Percentiles rank a stretch among this genome's conserved stretches.
Evolutionary conservation across 1,284 basidiomycete genomes (phyloP).

Genomic region (Paramarasmius palmivorus): DNA sequence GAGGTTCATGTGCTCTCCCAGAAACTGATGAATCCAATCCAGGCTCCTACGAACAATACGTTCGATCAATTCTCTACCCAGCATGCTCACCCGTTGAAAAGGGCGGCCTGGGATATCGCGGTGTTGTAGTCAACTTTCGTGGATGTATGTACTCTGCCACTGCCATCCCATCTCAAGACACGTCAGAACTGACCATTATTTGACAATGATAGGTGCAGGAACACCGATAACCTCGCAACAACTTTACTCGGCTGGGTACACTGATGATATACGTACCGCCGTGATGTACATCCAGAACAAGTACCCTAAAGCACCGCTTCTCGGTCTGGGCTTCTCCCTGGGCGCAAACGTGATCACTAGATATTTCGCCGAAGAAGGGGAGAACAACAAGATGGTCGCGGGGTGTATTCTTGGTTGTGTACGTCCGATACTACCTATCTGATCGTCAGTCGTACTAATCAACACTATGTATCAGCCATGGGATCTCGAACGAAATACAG

Average conservation of each 20-base stretch:
- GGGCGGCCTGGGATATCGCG: conserved; percentile 86
- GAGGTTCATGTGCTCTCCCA: background rate
- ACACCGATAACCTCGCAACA: conserved; percentile 80
- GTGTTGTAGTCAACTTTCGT: conserved; percentile 88
- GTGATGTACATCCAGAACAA: conserved; percentile 73
- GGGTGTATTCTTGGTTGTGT: conserved; percentile 84
- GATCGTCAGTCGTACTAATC: conserved; percentile 10
- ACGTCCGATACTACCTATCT: conserved; percentile 26
- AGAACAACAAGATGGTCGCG: conserved; percentile 71
- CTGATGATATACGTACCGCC: conserved; percentile 84
- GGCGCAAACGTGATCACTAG: conserved; percentile 93
- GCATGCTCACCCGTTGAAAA: conserved; percentile 66
- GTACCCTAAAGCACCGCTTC: conserved; percentile 81
- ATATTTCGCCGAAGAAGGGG: conserved; percentile 87
- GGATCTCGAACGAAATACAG: conserved; percentile 11
- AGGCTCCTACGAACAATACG: conserved; percentile 90
- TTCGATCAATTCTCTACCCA: conserved; percentile 76
- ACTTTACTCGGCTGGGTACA: conserved; percentile 85
- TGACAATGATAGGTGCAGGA: conserved; percentile 61
- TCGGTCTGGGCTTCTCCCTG: conserved; percentile 92
- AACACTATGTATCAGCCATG: conserved; percentile 14
- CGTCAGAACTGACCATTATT: conserved; percentile 1
- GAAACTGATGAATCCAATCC: conserved; percentile 1
- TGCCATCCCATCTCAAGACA: conserved; percentile 1
- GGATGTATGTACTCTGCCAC: conserved; percentile 75